Evolutionary conservation across 106 monocot species (phyloP).

Genomic region (Narthecium ossifragum): DNA sequence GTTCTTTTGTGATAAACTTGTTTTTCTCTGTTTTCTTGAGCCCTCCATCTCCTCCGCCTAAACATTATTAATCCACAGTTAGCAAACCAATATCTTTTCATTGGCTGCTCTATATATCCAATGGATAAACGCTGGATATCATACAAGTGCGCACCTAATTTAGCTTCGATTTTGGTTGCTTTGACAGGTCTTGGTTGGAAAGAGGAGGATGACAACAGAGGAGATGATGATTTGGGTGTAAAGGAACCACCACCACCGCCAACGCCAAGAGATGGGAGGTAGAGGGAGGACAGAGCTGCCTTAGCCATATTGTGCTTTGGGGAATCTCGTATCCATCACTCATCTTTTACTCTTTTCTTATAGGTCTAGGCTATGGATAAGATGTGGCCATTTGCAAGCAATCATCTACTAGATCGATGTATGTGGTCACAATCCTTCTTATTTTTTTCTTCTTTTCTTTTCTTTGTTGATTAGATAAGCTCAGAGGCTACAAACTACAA

Average conservation of each 20-base stretch:
- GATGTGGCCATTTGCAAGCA: background rate
- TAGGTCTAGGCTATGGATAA: too few species aligned
- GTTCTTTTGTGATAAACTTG: conserved; percentile 90
- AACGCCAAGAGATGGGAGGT: background rate
- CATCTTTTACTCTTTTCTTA: conserved; percentile 1
- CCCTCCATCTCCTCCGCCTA: conserved; percentile 62
- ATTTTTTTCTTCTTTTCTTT: background rate
- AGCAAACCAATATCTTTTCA: background rate
- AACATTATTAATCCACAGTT: background rate
- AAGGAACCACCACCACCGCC: conserved; percentile 9
- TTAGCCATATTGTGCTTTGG: conserved; percentile 24
- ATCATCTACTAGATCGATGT: background rate
- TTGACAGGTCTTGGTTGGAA: conserved; percentile 7
- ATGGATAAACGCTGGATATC: background rate
- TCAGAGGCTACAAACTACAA: background rate
- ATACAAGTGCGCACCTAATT: conserved; percentile 25
- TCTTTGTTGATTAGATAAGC: too few species aligned
- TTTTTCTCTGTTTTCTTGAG: conserved; percentile 67
- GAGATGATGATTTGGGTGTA: conserved; percentile 13
- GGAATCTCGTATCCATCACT: conserved; percentile 1
- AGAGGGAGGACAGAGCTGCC: background rate
- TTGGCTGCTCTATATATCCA: background rate
- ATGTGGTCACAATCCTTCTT: background rate
- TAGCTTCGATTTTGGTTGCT: conserved; percentile 30
- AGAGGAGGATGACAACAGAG: background rate